Base-by-base conservation (phyloP, 2,329 filamentous ascomycete species). In the Sphaerulina populicola region DNA sequence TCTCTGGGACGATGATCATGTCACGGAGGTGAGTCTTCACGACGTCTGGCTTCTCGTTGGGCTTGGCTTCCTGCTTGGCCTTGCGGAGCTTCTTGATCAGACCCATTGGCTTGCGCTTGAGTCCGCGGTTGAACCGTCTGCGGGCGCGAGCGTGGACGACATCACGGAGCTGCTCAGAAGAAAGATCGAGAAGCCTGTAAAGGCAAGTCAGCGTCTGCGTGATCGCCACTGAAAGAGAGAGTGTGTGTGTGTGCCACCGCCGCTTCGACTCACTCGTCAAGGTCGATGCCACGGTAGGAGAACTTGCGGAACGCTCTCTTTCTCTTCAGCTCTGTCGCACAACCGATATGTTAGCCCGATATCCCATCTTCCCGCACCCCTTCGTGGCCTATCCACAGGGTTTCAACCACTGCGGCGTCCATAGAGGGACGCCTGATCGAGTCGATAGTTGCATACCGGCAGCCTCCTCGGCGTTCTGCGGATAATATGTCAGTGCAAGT, bases 21-120 rank as follows among this genome's bases (percentile, higher is more conserved):
- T 98, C 86, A 77, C 91, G 90, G 70, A 98, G 86, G 76, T 98
- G 91, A 60, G 91, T 98, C 86, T 96, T 96, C 81, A 97, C 91
- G 70, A 93, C 82, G 72, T 95, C 90, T 73, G 91, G 91, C 88
- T 97, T 96, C 89, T 97, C 91, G 79, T 98, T 98, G 73, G 93
- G 93, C 80, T 88, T 88, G 68, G 90, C 90, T 80, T 95, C 89
- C 78, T 94, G 88, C 86, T 96, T 96, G 67, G 93, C 86, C 83
- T 96, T 97, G 76, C 93, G 91, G 71, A 98, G 88, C 85, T 98
- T 98, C 88, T 97, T 97, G 85, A 98, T 97, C 71, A 98, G 81
- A 69, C 93, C 93, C 93, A 98, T 97, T 70, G 93, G 93, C 82
- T 94, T 94, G 81, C 93, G 90, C 87, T 97, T 98, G 70, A 98